Base-by-base conservation (phyloP, 176 grass and related monocot genomes). In the Hyparrhenia diplandra region DNA sequence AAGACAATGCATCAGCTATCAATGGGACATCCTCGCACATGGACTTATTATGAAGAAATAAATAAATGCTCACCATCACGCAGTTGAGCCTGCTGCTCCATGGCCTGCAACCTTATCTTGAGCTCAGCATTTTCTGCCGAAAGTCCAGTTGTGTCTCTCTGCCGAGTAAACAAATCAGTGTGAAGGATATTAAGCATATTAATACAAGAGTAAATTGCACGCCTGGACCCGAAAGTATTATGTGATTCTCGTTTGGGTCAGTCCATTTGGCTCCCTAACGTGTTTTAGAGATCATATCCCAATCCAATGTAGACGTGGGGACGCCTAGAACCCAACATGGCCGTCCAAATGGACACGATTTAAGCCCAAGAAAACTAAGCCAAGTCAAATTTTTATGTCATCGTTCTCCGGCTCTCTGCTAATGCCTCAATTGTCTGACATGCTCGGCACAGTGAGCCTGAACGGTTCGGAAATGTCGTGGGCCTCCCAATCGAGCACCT, bases 61-160 rank as follows among this genome's bases (percentile, higher is more conserved):
- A 69, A 73, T 58, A 32, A 51, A 58, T 69, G 16, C 80, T 85
- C 75, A 94, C 94, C 94, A 74, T 94, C 90, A 82, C 78, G 83
- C 60, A 97, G 13, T 76, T 94, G 91, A 66, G 94, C 92, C 43
- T 97, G 94, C 31, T 94, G 94, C 69, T 90, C 90, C 87, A 97
- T 94, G 74, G 94, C 91, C 77, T 97, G 89, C 62, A 97, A 90
- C 35, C 85, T 89, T 87, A 97, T 80, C 80, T 88, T 97, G 58
- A 97, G 94, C 80, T 94, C 94, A 65, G 87, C 74, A 63, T 94
- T 97, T 75, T 90, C 87, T 30, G 75, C 75, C 25, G 86, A 91
- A 82, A 97, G 75, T 68, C 87, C 91, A 64, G 85, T 92, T 82
- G 92, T 94, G 67, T 97, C 94, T 64, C 87, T 92, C 94, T 97